These are phyloP conservation scores for Candida dubliniensis DNA, from an alignment of 1,139 yeast genomes.

Conservation along the genomic window DNA sequence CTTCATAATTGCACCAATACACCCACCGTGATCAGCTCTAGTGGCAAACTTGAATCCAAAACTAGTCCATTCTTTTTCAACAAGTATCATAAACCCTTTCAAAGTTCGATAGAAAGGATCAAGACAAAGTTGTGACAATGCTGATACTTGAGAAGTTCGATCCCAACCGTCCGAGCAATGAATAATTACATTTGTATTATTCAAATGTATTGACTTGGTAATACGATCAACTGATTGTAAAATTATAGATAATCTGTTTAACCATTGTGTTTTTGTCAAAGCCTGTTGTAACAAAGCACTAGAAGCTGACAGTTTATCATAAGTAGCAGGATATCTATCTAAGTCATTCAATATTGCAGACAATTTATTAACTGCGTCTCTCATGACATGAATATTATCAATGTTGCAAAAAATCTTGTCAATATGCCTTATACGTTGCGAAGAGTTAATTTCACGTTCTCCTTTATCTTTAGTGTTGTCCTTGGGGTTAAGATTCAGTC, in stretches of 20 bases:
- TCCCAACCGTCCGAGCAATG: constrained; percentile 99
- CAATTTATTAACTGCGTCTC: constrained; percentile 74
- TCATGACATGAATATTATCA: constrained; percentile 93
- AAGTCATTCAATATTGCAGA: constrained; percentile 65
- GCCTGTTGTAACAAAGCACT: constrained; percentile 38
- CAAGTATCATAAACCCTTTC: constrained; percentile 78
- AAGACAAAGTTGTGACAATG: constrained; percentile 79
- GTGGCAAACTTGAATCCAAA: constrained; percentile 91
- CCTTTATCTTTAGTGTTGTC: constrained; percentile 3
- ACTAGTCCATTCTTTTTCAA: constrained; percentile 94
- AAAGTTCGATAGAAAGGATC: constrained; percentile 89
- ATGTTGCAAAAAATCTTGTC: constrained; percentile 81
- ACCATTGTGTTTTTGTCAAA: constrained; percentile 75
- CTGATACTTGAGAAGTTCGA: constrained; percentile 85
- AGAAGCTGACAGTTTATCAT: constrained; percentile 17
- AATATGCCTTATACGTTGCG: constrained; percentile 23
- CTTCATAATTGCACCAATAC: constrained; percentile 41
- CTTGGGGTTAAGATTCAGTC: constrained; percentile 7
- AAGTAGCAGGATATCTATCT: constrained; percentile 48
- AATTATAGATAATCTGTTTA: constrained; percentile 66
- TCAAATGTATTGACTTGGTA: constrained; percentile 75
- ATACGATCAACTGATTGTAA: constrained; percentile 77
- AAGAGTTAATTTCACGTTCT: background rate
- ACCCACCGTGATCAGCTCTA: constrained; percentile 71
- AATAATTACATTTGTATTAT: constrained; percentile 77